Evolutionary conservation across 2,329 filamentous ascomycete species (phyloP), one percentile per base, ranked within the genome.

Genomic region (Alternaria infectoria): DNA sequence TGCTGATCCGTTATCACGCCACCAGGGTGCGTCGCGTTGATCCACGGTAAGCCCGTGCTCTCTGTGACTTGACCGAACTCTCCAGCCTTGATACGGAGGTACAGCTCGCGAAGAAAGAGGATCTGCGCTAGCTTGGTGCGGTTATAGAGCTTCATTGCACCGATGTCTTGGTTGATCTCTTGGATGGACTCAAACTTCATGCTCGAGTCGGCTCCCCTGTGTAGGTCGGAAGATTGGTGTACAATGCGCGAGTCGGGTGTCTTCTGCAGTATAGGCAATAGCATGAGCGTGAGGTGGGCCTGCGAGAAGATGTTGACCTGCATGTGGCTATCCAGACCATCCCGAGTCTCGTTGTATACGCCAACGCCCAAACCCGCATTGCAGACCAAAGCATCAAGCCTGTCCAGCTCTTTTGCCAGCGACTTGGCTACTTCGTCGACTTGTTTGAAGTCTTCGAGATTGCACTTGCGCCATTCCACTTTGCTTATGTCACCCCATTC

Each of bases 341-440:
- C 84, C 56, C 78, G 78, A 12, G 83, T 84, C 69, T 84, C 79
- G 36, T 80, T 81, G 69, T 85, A 86, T 25, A 77, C 75, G 4
- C 84, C 83, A 1, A 86, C 83, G 23, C 84, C 84, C 13, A 85
- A 73, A 3, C 83, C 84, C 11, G 84, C 83, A 58, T 86, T 86
- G 66, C 81, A 81, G 45, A 86, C 73, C 30, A 86, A 76, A 6
- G 76, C 83, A 62, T 86, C 83, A 13, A 86, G 78, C 21, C 77
- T 76, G 23, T 79, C 74, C 15, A 85, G 77, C 50, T 81, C 77
- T 7, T 78, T 74, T 15, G 76, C 77, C 23, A 87, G 76, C 10
- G 76, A 62, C 59, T 80, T 81, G 7, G 84, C 84, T 5, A 84
- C 83, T 45, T 80, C 58, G 36, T 85, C 80, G 4, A 82, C 83